phyloP scores from a whole-genome alignment of 768 basidiomycete genomes.

The Inosperma sp. region DNA sequence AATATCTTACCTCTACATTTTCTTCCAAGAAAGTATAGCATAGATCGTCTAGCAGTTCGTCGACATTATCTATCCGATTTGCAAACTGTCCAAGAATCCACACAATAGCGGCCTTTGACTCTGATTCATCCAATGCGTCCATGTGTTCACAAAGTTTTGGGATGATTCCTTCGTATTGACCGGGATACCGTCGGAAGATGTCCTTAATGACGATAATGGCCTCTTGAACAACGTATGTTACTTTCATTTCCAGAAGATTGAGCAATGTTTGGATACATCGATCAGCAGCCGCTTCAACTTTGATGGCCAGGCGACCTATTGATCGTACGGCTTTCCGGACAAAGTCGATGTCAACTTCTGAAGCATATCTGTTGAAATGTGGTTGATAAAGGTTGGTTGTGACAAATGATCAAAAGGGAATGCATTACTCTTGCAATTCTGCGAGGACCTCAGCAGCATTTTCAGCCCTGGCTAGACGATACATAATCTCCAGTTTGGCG shows the following conservation, averaged over 20 bases:
- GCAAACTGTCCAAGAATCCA: conserved; percentile 99
- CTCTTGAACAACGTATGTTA: conserved; percentile 95
- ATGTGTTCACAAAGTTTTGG: conserved; percentile 90
- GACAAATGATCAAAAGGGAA: background rate
- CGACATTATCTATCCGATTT: conserved; percentile 90
- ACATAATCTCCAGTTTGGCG: conserved; percentile 98
- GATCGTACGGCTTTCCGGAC: conserved; percentile 97
- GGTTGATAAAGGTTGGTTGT: conserved; percentile 1
- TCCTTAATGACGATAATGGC: conserved; percentile 97
- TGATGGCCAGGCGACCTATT: conserved; percentile 97
- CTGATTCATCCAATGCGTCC: conserved; percentile 89
- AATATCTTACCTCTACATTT: conserved; percentile 67
- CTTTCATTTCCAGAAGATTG: conserved; percentile 85
- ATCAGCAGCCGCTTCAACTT: conserved; percentile 86
- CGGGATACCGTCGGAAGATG: conserved; percentile 95
- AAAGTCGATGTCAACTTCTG: conserved; percentile 97
- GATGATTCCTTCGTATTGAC: conserved; percentile 94
- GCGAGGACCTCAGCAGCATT: conserved; percentile 91
- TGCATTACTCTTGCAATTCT: conserved; percentile 87
- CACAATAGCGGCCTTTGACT: conserved; percentile 95
- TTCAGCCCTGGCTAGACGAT: conserved; percentile 90
- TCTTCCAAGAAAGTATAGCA: conserved; percentile 88
- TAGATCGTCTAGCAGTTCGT: conserved; percentile 91
- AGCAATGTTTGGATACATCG: conserved; percentile 85
- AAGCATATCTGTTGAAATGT: conserved; percentile 68